A percentile compares a stretch with the other conserved stretches of the same genome.
These are phyloP conservation scores for Lactifluus echinatus DNA, from an alignment of 768 basidiomycete genomes.

Conservation along the genomic window DNA sequence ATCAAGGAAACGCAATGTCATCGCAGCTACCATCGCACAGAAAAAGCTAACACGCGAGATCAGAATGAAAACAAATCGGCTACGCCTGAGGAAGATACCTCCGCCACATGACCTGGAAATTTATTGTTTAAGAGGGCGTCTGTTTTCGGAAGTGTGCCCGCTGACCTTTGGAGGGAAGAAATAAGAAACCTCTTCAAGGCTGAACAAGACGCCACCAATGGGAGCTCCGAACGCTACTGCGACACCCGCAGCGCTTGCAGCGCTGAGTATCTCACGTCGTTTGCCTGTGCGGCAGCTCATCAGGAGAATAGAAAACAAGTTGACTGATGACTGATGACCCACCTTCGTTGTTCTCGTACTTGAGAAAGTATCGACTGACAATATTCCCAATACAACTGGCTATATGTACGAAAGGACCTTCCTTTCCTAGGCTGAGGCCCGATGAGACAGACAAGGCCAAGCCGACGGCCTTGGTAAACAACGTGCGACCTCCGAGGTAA, in stretches of 20 bases:
- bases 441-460: slow-evolving; percentile 87
- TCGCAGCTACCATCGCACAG: slow-evolving; percentile 95
- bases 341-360: slow-evolving; percentile 96
- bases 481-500: slow-evolving; percentile 82
- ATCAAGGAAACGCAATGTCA: slow-evolving; percentile 86
- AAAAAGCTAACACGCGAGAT: slow-evolving; percentile 64
- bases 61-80: slow-evolving; percentile 26
- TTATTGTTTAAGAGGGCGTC: background rate
- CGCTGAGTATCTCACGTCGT: slow-evolving; percentile 88
- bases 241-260: slow-evolving; percentile 95
- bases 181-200: slow-evolving; percentile 91
- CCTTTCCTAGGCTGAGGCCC: slow-evolving; percentile 78
- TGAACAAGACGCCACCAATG: slow-evolving; percentile 87
- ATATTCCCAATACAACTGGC: slow-evolving; percentile 92
- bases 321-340: no score
- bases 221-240: slow-evolving; percentile 97
- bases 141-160: background rate
- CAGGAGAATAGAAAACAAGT: background rate
- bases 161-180: slow-evolving; percentile 89
- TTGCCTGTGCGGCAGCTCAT: slow-evolving; percentile 48
- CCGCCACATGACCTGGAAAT: slow-evolving; percentile 77
- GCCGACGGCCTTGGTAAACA: slow-evolving; percentile 87
- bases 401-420: slow-evolving; percentile 85
- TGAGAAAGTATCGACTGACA: slow-evolving; percentile 70
- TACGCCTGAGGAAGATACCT: slow-evolving; percentile 39